These are phyloP conservation scores for Aegilops bicornis DNA, from an alignment of 176 grass and related monocot species.

Conservation along the genomic window DNA sequence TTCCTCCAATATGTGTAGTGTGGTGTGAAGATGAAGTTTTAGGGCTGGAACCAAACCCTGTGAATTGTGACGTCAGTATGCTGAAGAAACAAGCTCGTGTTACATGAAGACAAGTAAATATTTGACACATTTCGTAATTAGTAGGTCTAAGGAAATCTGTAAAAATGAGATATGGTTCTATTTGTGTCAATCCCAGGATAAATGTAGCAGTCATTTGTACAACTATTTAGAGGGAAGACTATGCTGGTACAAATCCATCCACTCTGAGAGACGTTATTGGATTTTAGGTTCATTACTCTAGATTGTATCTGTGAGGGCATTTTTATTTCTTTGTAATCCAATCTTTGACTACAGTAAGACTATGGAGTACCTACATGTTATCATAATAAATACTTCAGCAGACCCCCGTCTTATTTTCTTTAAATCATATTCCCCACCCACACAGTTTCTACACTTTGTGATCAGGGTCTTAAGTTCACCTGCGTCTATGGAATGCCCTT, in stretches of 20 bases:
- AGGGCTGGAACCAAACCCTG: neutral
- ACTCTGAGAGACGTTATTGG: neutral
- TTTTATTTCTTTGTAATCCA: slow-evolving; percentile 4
- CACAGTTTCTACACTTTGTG: neutral
- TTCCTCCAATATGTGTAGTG: neutral
- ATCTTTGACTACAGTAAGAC: neutral
- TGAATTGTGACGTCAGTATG: neutral
- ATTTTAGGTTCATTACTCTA: neutral
- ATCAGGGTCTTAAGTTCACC: neutral
- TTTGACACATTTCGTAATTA: neutral
- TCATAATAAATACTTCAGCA: neutral
- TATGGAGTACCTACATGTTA: neutral
- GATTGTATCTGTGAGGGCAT: neutral
- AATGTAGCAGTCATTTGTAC: neutral
- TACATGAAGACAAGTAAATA: neutral
- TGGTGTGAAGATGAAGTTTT: neutral
- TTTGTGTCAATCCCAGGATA: neutral
- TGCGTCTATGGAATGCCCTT: neutral
- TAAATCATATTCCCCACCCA: neutral
- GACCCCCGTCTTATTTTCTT: neutral
- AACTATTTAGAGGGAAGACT: neutral
- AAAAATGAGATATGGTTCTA: neutral
- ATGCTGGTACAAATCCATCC: neutral
- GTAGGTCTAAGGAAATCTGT: neutral
- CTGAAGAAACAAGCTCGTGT: neutral